Evolutionary conservation across 2,329 filamentous ascomycete genomes (phyloP).

Genomic region (Fusarium paranaense): DNA sequence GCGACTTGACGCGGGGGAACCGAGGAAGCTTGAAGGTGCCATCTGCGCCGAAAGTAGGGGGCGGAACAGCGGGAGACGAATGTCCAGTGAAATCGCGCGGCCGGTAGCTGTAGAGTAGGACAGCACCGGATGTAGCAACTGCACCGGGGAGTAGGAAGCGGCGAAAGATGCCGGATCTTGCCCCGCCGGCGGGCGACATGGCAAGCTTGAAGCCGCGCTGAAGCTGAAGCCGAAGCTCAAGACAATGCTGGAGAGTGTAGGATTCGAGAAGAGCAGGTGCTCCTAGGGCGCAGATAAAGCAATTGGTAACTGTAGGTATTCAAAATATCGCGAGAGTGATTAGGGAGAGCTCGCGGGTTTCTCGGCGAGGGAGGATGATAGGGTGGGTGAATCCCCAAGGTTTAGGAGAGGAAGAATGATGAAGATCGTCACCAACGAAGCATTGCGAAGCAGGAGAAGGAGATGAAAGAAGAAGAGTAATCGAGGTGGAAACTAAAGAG

Average conservation of each 20-base stretch:
- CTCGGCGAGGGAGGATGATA: background rate
- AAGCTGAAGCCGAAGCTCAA: background rate
- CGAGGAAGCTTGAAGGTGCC: slow-evolving; percentile 74
- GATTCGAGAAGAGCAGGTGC: background rate
- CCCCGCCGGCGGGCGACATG: slow-evolving; percentile 34
- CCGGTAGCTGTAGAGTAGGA: slow-evolving; percentile 68
- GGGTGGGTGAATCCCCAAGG: background rate
- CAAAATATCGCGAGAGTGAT: background rate
- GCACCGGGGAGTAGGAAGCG: slow-evolving; percentile 58
- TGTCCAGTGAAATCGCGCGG: slow-evolving; percentile 79
- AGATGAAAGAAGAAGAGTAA: background rate
- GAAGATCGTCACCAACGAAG: background rate
- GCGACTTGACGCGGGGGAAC: slow-evolving; percentile 72
- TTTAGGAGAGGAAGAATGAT: background rate
- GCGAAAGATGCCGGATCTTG: slow-evolving; percentile 48
- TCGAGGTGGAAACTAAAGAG: background rate
- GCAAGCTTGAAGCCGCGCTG: background rate
- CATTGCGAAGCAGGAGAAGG: background rate
- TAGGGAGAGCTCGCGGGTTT: background rate
- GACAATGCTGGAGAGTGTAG: background rate
- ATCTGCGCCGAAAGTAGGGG: slow-evolving; percentile 75
- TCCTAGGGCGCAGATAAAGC: background rate
- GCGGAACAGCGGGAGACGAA: slow-evolving; percentile 75
- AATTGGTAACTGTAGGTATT: background rate
- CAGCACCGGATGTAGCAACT: slow-evolving; percentile 56